phyloP scores from a whole-genome alignment of 2,329 filamentous ascomycete genomes.

The Trichoderma gracile region DNA sequence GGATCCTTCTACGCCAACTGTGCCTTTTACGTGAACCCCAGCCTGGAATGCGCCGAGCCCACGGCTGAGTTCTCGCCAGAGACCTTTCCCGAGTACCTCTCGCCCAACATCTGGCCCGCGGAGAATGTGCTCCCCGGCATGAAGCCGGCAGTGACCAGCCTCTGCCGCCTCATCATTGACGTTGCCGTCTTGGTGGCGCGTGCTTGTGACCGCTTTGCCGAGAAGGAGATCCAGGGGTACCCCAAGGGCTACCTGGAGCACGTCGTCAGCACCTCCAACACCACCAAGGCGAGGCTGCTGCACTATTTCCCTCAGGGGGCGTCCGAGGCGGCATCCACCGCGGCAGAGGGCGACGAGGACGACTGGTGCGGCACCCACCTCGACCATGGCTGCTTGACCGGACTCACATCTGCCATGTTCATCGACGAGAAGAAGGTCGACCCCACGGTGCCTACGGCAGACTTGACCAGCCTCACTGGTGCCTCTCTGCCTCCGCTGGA shows the following conservation, averaged over 20 bases:
- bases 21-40: constrained; percentile 69
- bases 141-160: constrained; percentile 66
- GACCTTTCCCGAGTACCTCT: constrained; percentile 83
- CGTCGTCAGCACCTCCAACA: constrained; percentile 81
- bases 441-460: constrained; percentile 37
- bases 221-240: constrained; percentile 75
- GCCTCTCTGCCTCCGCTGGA: constrained; percentile 54
- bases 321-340: constrained; percentile 31
- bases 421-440: constrained; percentile 67
- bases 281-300: constrained; percentile 85
- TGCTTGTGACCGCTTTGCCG: constrained; percentile 86
- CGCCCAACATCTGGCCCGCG: constrained; percentile 84
- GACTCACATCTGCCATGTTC: constrained; percentile 94
- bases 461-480: constrained; percentile 29
- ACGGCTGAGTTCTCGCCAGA: constrained; percentile 57
- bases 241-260: constrained; percentile 77
- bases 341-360: constrained; percentile 60
- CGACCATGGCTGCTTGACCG: constrained; percentile 92
- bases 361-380: constrained; percentile 93
- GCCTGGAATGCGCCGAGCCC: constrained; percentile 62
- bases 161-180: constrained; percentile 86
- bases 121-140: constrained; percentile 73
- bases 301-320: constrained; percentile 80
- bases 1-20: constrained; percentile 85
- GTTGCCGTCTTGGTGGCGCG: constrained; percentile 83